A percentile compares a stretch with the other conserved stretches of the same genome.
phyloP scores from a whole-genome alignment of 2,329 filamentous ascomycete species.

The Nemania abortiva region DNA sequence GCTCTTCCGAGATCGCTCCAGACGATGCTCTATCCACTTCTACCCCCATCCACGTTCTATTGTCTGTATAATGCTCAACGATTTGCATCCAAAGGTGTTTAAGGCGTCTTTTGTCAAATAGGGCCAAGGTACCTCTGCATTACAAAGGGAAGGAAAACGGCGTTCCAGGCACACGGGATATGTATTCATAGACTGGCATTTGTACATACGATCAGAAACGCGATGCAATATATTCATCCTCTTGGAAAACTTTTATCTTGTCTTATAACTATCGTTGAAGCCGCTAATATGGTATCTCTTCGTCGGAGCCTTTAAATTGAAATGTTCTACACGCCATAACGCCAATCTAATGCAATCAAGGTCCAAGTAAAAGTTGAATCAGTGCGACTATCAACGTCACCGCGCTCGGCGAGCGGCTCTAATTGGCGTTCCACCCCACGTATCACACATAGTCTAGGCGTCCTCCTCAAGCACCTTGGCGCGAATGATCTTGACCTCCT shows the following conservation, averaged over 20 bases:
- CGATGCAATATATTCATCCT: slow-evolving; percentile 28
- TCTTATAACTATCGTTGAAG: slow-evolving; percentile 6
- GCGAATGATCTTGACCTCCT: slow-evolving; percentile 83
- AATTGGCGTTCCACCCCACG: neutral
- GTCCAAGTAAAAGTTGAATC: neutral
- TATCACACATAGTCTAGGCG: slow-evolving; percentile 46
- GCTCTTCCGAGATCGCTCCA: neutral
- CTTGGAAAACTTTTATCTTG: neutral
- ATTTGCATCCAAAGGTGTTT: slow-evolving; percentile 47
- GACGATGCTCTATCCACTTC: slow-evolving; percentile 7
- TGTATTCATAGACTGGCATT: slow-evolving; percentile 42
- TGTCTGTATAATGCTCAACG: slow-evolving; percentile 45
- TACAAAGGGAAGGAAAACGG: slow-evolving; percentile 39
- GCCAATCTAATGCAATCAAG: slow-evolving; percentile 39
- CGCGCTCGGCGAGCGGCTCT: neutral
- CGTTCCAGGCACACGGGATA: slow-evolving; percentile 37
- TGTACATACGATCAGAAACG: slow-evolving; percentile 43
- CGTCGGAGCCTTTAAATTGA: slow-evolving; percentile 7
- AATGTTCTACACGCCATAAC: slow-evolving; percentile 38
- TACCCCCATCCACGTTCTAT: slow-evolving; percentile 33
- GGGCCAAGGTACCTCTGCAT: slow-evolving; percentile 44
- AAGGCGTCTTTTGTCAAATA: slow-evolving; percentile 39
- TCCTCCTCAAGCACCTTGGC: slow-evolving; percentile 76
- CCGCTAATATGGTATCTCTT: slow-evolving; percentile 27
- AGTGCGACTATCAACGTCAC: neutral